Base-by-base conservation (phyloP, 192 early-diverging fungal genomes). In the Dimargaris xerosporica region DNA sequence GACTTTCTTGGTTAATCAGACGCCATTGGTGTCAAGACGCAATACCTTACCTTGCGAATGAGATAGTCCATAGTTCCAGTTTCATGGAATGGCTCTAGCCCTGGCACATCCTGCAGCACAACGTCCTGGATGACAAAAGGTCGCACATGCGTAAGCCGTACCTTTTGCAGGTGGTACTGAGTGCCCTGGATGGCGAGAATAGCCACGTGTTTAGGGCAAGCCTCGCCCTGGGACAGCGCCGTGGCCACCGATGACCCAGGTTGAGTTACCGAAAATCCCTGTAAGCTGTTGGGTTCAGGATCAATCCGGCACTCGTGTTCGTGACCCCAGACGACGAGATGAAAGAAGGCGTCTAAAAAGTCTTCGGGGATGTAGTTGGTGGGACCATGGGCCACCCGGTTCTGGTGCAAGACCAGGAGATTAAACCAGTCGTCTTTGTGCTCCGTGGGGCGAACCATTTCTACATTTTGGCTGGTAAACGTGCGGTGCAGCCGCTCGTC, bases 211-310 rank as follows among this genome's bases (percentile, higher is more conserved):
- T 91, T 91, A 30, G 77, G 70, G 19, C 69, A 72, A 0, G 91
- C 78, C 67, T 98, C 94, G 26, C 91, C 93, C 48, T 88, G 80
- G 12, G 76, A 82, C 42, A 98, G 67, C 58, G 88, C 87, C 0
- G 94, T 98, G 4, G 92, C 92, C 3, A 98, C 82, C 1, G 91
- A 91, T 1, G 90, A 92, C 0, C 94, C 94, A 0, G 94, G 94
- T 61, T 98, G 94, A 9, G 85, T 86, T 15, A 98, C 82, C 46
- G 84, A 79, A 62, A 93, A 92, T 9, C 74, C 73, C 54, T 75
- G 69, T 23, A 80, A 71, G 16, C 77, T 73, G 67, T 83, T 87
- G 63, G 77, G 71, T 51, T 78, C 79, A 1, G 89, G 87, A 44
- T 90, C 84, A 16, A 96, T 84, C 46, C 75, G 70, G 67, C 91